Evolutionary conservation across 495 filamentous ascomycete genomes (phyloP).

Genomic region (Poronia punctata): DNA sequence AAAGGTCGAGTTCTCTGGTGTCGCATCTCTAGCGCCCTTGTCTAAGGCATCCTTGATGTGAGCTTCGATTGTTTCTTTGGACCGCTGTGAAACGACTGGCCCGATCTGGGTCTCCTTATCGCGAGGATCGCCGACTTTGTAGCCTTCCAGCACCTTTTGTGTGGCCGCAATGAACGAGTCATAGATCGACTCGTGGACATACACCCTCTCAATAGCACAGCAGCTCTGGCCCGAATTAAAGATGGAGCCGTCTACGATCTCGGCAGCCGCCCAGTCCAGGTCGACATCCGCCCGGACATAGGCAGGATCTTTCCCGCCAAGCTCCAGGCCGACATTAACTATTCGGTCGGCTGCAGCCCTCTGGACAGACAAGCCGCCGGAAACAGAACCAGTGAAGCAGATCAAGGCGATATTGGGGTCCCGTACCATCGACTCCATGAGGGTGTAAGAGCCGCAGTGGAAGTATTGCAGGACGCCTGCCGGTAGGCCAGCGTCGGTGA

Average conservation of each 20-base stretch:
- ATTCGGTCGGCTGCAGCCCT: conserved; percentile 71
- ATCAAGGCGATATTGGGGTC: conserved; percentile 66
- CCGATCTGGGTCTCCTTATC: conserved; percentile 75
- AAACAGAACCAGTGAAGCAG: conserved; percentile 91
- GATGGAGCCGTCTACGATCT: conserved; percentile 87
- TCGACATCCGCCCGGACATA: conserved; percentile 84
- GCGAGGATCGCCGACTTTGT: conserved; percentile 81
- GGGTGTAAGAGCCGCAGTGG: conserved; percentile 67
- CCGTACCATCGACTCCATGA: conserved; percentile 66
- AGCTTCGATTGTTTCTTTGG: conserved; percentile 64
- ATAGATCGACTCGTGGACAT: conserved; percentile 79
- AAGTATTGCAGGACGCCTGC: conserved; percentile 79
- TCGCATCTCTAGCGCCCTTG: conserved; percentile 78
- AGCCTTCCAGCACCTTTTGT: conserved; percentile 75
- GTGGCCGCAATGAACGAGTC: conserved; percentile 70
- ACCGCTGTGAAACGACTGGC: conserved; percentile 75
- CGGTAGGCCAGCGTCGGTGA: conserved; percentile 70
- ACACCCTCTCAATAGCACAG: conserved; percentile 87
- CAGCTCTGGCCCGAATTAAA: conserved; percentile 98
- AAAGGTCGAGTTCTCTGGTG: conserved; percentile 75
- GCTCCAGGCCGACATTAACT: conserved; percentile 77
- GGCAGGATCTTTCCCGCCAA: conserved; percentile 90
- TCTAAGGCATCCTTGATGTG: conserved; percentile 80
- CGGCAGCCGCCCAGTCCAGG: conserved; percentile 79
- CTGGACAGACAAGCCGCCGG: conserved; percentile 79